These are phyloP conservation scores for Phytophthora idaei DNA, from an alignment of 352 stramenopile genomes.

Conservation along the genomic window DNA sequence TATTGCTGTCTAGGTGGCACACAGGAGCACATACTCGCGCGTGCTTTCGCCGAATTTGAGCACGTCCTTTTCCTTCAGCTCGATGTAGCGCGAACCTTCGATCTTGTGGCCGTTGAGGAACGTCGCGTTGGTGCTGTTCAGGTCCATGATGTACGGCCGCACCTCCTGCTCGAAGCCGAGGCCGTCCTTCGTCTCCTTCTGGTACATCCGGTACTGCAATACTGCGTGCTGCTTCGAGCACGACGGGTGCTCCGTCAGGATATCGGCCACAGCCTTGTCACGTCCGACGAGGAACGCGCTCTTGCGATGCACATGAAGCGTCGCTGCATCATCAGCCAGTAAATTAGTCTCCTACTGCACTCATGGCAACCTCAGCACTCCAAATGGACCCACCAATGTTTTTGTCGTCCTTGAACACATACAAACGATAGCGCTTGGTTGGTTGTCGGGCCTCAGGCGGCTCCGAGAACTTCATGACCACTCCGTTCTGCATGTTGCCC, in stretches of 20 bases:
- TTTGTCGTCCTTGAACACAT: slow-evolving; percentile 96
- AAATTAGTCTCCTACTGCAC: slow-evolving; percentile 1
- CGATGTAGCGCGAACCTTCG: slow-evolving; percentile 95
- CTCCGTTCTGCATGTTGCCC: slow-evolving; percentile 96
- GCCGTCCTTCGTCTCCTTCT: slow-evolving; percentile 67
- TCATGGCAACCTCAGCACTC: background rate
- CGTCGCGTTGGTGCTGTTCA: slow-evolving; percentile 98
- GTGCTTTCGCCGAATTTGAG: slow-evolving; percentile 96
- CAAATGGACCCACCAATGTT: slow-evolving; percentile 60
- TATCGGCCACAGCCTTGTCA: slow-evolving; percentile 94
- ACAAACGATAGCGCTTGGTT: slow-evolving; percentile 94
- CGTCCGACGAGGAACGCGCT: slow-evolving; percentile 94
- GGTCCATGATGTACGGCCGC: slow-evolving; percentile 98
- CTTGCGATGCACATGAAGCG: slow-evolving; percentile 95
- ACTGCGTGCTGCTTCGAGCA: slow-evolving; percentile 98
- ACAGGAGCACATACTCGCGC: slow-evolving; percentile 97
- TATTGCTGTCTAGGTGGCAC: slow-evolving; percentile 49
- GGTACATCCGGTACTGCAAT: slow-evolving; percentile 93
- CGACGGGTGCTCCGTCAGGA: slow-evolving; percentile 94
- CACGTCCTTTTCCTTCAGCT: slow-evolving; percentile 95
- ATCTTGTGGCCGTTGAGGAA: slow-evolving; percentile 96
- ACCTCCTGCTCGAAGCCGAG: slow-evolving; percentile 68
- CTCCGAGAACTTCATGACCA: slow-evolving; percentile 98
- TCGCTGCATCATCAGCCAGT: slow-evolving; percentile 67
- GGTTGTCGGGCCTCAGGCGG: slow-evolving; percentile 94